phyloP scores from a whole-genome alignment of 208 protist genomes.

The Tritrichomonas musculus region DNA sequence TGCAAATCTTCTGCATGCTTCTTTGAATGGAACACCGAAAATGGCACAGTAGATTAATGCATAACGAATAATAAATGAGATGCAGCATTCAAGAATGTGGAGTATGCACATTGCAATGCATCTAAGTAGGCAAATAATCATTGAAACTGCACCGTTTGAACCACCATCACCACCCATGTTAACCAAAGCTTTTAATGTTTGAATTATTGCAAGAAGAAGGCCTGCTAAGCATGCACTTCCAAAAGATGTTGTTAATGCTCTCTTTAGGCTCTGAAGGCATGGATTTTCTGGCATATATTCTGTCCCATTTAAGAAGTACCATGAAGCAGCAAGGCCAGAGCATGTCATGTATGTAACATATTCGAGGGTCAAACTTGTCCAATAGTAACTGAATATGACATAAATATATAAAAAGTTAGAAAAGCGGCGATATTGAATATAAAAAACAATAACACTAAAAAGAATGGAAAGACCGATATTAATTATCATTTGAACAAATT shows the following conservation, averaged over 20 bases:
- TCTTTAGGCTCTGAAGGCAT: neutral
- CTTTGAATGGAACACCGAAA: neutral
- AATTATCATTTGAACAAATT: neutral
- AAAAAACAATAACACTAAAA: neutral
- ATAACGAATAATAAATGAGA: neutral
- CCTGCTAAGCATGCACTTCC: neutral
- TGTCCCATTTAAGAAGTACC: neutral
- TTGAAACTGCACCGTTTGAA: neutral
- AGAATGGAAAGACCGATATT: neutral
- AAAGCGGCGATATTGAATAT: neutral
- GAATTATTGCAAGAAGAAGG: neutral
- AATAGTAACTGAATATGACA: neutral
- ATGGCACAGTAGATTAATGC: neutral
- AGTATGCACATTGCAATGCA: neutral
- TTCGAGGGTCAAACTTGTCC: neutral
- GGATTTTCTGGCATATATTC: neutral
- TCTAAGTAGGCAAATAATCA: neutral
- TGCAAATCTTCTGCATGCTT: neutral
- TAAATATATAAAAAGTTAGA: neutral
- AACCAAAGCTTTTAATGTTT: neutral
- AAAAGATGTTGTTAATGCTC: neutral
- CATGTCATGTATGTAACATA: neutral
- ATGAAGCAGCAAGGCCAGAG: neutral
- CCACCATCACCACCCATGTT: neutral
- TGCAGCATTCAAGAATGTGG: neutral